phyloP scores from a whole-genome alignment of 2,329 filamentous ascomycete species.

The Neobulgaria alba region DNA sequence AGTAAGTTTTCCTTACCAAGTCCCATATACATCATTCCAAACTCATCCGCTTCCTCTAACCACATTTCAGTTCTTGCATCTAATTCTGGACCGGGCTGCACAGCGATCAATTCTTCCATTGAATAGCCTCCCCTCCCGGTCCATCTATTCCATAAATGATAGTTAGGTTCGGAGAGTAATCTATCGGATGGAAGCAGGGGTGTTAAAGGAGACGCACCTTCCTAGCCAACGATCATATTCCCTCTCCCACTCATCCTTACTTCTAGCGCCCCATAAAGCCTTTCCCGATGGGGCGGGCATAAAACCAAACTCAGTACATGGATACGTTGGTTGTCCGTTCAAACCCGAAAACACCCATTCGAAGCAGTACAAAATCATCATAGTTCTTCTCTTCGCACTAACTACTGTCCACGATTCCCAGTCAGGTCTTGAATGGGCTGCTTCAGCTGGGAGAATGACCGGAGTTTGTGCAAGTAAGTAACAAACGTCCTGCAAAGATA shows the following conservation, averaged over 20 bases:
- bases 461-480: slow-evolving; percentile 28
- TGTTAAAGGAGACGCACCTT: slow-evolving; percentile 31
- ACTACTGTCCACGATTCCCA: slow-evolving; percentile 38
- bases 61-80: slow-evolving; percentile 31
- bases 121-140: slow-evolving; percentile 24
- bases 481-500: slow-evolving; percentile 27
- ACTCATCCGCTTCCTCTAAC: slow-evolving; percentile 36
- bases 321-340: slow-evolving; percentile 28
- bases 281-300: slow-evolving; percentile 33
- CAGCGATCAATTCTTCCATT: slow-evolving; percentile 28
- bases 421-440: slow-evolving; percentile 24
- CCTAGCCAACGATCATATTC: slow-evolving; percentile 30
- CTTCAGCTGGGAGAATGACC: slow-evolving; percentile 31
- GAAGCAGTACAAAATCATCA: slow-evolving; percentile 30
- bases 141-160: too few species aligned
- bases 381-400: slow-evolving; percentile 44
- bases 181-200: too few species aligned
- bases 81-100: slow-evolving; percentile 26
- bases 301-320: slow-evolving; percentile 31
- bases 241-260: slow-evolving; percentile 28
- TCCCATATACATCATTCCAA: slow-evolving; percentile 33
- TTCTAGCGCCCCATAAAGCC: slow-evolving; percentile 31
- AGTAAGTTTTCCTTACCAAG: slow-evolving; percentile 28
- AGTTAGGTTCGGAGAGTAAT: too few species aligned
- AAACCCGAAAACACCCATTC: slow-evolving; percentile 34